These are phyloP conservation scores for Xylaria grammica DNA, from an alignment of 495 filamentous ascomycete genomes.

Conservation along the genomic window DNA sequence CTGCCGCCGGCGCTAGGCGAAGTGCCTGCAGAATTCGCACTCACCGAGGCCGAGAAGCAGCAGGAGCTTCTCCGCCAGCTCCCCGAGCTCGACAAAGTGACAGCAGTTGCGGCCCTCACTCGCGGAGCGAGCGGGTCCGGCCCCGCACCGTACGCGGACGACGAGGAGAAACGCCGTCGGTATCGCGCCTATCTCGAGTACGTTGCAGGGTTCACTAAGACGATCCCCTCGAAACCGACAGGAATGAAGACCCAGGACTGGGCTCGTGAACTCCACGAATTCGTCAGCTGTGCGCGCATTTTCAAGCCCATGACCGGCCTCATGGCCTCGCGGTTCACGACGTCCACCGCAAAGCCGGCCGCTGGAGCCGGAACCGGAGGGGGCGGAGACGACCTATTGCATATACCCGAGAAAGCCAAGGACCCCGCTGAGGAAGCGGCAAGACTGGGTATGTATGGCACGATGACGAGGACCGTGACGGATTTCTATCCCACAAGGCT, in stretches of 20 bases:
- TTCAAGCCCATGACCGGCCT: slow-evolving; percentile 90
- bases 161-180: slow-evolving; percentile 74
- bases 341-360: slow-evolving; percentile 56
- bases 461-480: slow-evolving; percentile 74
- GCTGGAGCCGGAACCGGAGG: slow-evolving; percentile 27
- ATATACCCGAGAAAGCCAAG: slow-evolving; percentile 64
- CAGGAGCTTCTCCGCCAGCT: slow-evolving; percentile 65
- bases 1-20: slow-evolving; percentile 81
- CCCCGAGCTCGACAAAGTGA: slow-evolving; percentile 74
- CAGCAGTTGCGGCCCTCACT: slow-evolving; percentile 75
- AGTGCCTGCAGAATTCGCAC: slow-evolving; percentile 66
- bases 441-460: slow-evolving; percentile 90
- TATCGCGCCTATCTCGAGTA: slow-evolving; percentile 83
- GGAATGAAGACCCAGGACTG: slow-evolving; percentile 72
- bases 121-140: slow-evolving; percentile 74
- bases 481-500: slow-evolving; percentile 83
- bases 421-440: slow-evolving; percentile 88
- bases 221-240: slow-evolving; percentile 59
- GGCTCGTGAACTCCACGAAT: slow-evolving; percentile 81
- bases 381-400: slow-evolving; percentile 52
- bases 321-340: slow-evolving; percentile 93
- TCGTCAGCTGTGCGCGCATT: slow-evolving; percentile 84
- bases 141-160: slow-evolving; percentile 86
- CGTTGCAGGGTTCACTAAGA: slow-evolving; percentile 67
- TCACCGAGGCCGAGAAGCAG: slow-evolving; percentile 62